A percentile compares a stretch with the other conserved stretches of the same genome.
Conservation (phyloP, 495 filamentous ascomycete species). For the Cercophora scortea region DNA sequence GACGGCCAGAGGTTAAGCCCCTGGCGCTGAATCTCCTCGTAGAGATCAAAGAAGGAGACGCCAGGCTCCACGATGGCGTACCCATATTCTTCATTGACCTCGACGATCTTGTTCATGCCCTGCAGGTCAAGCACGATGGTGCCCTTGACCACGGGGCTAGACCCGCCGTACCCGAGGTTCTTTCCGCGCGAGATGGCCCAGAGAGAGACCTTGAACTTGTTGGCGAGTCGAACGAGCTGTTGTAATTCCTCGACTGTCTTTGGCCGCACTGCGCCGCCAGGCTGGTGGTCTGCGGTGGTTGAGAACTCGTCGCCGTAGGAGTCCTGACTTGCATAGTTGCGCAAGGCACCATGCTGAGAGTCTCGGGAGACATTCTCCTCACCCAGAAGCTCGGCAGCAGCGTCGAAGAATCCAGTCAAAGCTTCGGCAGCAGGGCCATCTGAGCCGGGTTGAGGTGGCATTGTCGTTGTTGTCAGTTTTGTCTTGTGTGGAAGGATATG, state of each 20-base stretch:
- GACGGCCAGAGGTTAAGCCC: constrained; percentile 48
- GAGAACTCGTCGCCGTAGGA: too few species aligned
- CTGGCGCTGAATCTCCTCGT: constrained; percentile 39
- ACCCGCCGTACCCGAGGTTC: constrained; percentile 51
- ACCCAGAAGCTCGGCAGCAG: too few species aligned
- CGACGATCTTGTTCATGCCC: constrained; percentile 47
- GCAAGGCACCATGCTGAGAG: too few species aligned
- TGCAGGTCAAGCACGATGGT: constrained; percentile 47
- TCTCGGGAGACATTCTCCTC: too few species aligned
- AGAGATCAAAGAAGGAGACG: constrained; percentile 47
- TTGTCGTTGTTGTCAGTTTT: too few species aligned
- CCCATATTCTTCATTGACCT: constrained; percentile 45
- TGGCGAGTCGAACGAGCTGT: constrained; percentile 30
- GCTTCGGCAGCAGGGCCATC: too few species aligned
- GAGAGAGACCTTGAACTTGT: constrained; percentile 39
- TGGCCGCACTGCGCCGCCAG: constrained; percentile 16
- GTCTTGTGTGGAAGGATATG: too few species aligned
- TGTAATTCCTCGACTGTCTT: constrained; percentile 32
- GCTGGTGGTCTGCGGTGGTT: too few species aligned
- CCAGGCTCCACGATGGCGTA: constrained; percentile 52
- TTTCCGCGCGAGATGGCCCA: constrained; percentile 46
- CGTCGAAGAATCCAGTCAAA: too few species aligned
- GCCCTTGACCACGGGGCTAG: constrained; percentile 43
- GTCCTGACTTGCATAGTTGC: too few species aligned
- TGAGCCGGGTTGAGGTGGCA: too few species aligned